phyloP scores from a whole-genome alignment of 306 rosid species.

The Quercus ilex region DNA sequence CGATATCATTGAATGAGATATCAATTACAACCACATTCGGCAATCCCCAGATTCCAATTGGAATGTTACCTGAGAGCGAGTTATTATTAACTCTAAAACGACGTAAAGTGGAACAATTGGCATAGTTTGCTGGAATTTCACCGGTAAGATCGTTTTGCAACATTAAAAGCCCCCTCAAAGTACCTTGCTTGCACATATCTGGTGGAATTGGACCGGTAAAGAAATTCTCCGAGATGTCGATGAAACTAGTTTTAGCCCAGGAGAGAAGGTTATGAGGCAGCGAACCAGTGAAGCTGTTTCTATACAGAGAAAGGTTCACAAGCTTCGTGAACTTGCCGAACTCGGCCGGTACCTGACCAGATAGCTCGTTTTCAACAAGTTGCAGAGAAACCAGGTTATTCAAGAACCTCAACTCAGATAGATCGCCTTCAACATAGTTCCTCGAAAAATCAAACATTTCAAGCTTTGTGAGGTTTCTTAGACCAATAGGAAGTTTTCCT shows the following conservation, averaged over 20 bases:
- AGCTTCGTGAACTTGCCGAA: too few relatives aligned
- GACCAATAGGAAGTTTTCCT: slow-evolving; percentile 59
- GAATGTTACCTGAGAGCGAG: slow-evolving; percentile 66
- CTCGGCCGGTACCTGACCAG: too few relatives aligned
- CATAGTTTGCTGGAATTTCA: slow-evolving; percentile 61
- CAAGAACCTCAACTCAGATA: too few relatives aligned
- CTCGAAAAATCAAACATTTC: slow-evolving; percentile 53
- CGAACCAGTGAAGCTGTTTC: too few relatives aligned
- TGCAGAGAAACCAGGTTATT: too few relatives aligned
- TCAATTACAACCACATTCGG: slow-evolving; percentile 55
- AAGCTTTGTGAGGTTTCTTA: slow-evolving; percentile 52
- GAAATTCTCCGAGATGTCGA: too few relatives aligned
- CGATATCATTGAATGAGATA: slow-evolving; percentile 43
- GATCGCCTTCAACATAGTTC: too few relatives aligned
- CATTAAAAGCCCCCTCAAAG: slow-evolving; percentile 37
- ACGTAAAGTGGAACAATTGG: slow-evolving; percentile 33
- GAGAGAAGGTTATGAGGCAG: too few relatives aligned
- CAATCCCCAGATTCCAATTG: slow-evolving; percentile 70
- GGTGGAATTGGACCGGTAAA: too few relatives aligned
- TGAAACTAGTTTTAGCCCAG: too few relatives aligned
- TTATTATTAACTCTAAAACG: slow-evolving; percentile 66
- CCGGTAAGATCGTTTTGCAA: slow-evolving; percentile 79
- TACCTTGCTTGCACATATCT: slow-evolving; percentile 69
- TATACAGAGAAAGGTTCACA: too few relatives aligned
- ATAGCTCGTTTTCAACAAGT: too few relatives aligned